Evolutionary conservation across 805 yeast species (phyloP).

Genomic region (Ogataea minuta): DNA sequence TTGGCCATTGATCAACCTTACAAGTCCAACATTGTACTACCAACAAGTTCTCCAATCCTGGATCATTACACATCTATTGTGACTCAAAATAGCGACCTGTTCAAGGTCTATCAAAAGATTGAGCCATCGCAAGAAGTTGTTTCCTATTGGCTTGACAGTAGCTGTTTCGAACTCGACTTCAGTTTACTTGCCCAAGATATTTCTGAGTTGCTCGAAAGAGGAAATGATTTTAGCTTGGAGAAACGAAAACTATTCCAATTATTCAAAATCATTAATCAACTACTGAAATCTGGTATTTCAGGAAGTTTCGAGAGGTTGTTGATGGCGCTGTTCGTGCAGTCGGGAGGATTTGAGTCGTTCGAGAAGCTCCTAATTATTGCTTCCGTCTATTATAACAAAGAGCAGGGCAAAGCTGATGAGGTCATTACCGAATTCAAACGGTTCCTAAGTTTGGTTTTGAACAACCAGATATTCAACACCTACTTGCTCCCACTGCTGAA

Average conservation of each 20-base stretch:
- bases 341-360: conserved; percentile 12
- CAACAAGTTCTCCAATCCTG: conserved; percentile 18
- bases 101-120: conserved; percentile 5
- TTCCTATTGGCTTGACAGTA: conserved; percentile 15
- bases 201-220: conserved; percentile 23
- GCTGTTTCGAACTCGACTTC: conserved; percentile 22
- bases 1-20: conserved; percentile 28
- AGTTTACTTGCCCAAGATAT: conserved; percentile 22
- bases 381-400: conserved; percentile 16
- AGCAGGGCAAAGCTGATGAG: conserved; percentile 23
- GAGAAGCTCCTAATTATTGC: conserved; percentile 21
- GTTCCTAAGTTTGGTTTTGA: conserved; percentile 29
- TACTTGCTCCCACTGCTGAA: conserved; percentile 26
- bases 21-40: conserved; percentile 16
- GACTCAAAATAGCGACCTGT: conserved; percentile 23
- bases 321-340: conserved; percentile 7
- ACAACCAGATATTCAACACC: conserved; percentile 25
- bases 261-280: conserved; percentile 26
- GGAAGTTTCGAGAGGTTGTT: conserved; percentile 15
- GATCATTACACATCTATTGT: conserved; percentile 23
- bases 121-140: conserved; percentile 3
- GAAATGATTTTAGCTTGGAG: conserved; percentile 24
- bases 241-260: conserved; percentile 27
- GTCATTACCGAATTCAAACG: conserved; percentile 29
- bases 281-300: conserved; percentile 18